A percentile compares a stretch with the other conserved stretches of the same genome.
These are phyloP conservation scores for Nothophoma quercina DNA, from an alignment of 2,329 filamentous ascomycete genomes.

Conservation along the genomic window DNA sequence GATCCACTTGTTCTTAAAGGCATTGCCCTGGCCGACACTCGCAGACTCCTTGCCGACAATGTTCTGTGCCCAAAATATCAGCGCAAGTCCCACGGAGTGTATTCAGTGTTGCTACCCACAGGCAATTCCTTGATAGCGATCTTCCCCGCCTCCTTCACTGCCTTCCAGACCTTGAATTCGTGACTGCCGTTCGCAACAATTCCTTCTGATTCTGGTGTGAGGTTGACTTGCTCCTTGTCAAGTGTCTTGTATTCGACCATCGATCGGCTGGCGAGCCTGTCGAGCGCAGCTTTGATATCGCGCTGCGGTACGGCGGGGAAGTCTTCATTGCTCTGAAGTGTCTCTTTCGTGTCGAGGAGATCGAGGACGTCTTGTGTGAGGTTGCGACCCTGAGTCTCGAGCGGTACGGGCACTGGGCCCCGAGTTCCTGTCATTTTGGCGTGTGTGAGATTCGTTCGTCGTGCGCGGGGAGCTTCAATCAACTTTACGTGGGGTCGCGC, in stretches of 20 bases:
- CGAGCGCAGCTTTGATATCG: slow-evolving; percentile 82
- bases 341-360: slow-evolving; percentile 60
- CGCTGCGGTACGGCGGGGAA: slow-evolving; percentile 56
- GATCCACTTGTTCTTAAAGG: slow-evolving; percentile 79
- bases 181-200: slow-evolving; percentile 64
- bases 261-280: slow-evolving; percentile 80
- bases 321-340: slow-evolving; percentile 61
- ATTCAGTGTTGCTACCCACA: slow-evolving; percentile 36
- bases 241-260: slow-evolving; percentile 89
- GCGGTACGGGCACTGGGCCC: slow-evolving; percentile 57
- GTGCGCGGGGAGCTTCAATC: slow-evolving; percentile 22
- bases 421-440: slow-evolving; percentile 55
- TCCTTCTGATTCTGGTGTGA: slow-evolving; percentile 83
- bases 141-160: slow-evolving; percentile 54
- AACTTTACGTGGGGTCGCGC: slow-evolving; percentile 30
- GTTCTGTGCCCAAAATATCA: slow-evolving; percentile 46
- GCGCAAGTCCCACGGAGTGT: slow-evolving; percentile 2
- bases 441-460: slow-evolving; percentile 12
- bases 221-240: slow-evolving; percentile 76
- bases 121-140: slow-evolving; percentile 57
- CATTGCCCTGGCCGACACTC: slow-evolving; percentile 92
- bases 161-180: slow-evolving; percentile 60
- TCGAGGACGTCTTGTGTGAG: slow-evolving; percentile 85
- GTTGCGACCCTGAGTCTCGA: slow-evolving; percentile 51
- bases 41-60: slow-evolving; percentile 76